Evolutionary conservation across 2,329 filamentous ascomycete genomes (phyloP), one percentile per base, ranked within the genome.

Genomic region (Coniella lustricola): DNA sequence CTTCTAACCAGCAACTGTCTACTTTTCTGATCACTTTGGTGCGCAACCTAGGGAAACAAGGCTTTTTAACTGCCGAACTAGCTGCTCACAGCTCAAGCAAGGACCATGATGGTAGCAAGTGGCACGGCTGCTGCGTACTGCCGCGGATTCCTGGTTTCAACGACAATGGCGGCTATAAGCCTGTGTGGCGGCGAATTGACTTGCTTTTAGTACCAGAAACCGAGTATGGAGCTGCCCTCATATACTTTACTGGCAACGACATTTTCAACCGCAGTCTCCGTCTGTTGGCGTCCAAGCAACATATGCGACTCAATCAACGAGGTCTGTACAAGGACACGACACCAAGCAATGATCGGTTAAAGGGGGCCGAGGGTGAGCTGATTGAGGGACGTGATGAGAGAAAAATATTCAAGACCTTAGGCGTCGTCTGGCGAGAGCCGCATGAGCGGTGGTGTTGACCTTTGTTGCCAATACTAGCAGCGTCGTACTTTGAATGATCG

Each of bases 201-300:
- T 77, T 96, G 17, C 70, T 96, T 1, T 76, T 94, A 3, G 90
- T 95, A 1, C 90, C 90, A 0, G 82, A 82, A 56, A 72, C 77
- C 2, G 84, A 95, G 64, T 74, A 89, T 44, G 91, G 91, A 1
- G 90, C 87, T 0, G 90, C 90, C 0, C 63, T 96, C 53, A 77
- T 96, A n/a, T 96, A 96, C 62, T 97, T 96, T 60, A 96, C 91
- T 0, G 91, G 91, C 1, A 93, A 96, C 57, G 90, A 95, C 62
- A 85, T 95, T 31, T 96, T 96, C 69, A 96, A 96, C 64, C 75
- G 90, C 14, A 94, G 87, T 60, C 79, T 96, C 63, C 72, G 91
- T 54, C 67, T 64, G 14, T 64, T 96, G 54, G 89, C 90, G 13
- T 79, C 81, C 34, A 89, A 81, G 66, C 93, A 87, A 67, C 79